Percentiles rank a stretch among this genome's conserved stretches.
Conservation (phyloP, 768 basidiomycete genomes). For the Tylopilus cervinicoccineus region DNA sequence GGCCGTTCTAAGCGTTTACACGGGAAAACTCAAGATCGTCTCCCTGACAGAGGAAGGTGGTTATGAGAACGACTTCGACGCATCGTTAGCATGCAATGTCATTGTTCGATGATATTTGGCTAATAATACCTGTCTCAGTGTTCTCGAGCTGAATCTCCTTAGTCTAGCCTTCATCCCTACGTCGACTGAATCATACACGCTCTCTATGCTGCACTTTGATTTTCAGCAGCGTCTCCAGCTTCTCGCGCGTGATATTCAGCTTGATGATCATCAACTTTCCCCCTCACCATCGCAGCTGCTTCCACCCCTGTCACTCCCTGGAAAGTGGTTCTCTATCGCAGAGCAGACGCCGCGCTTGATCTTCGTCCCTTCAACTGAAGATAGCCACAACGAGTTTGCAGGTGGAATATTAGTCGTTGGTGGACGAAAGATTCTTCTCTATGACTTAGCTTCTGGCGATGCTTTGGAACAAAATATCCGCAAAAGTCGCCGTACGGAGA, state of each 20-base stretch:
- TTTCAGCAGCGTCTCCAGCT: constrained; percentile 60
- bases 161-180: constrained; percentile 56
- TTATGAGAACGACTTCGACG: constrained; percentile 56
- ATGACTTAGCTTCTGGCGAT: constrained; percentile 48
- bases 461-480: constrained; percentile 49
- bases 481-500: constrained; percentile 51
- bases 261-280: constrained; percentile 44
- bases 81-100: constrained; percentile 44
- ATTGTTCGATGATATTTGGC: not conserved
- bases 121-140: constrained; percentile 32
- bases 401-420: constrained; percentile 75
- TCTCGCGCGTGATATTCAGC: constrained; percentile 51
- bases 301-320: constrained; percentile 49
- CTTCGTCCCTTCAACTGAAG: constrained; percentile 26
- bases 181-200: constrained; percentile 38
- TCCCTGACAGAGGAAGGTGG: constrained; percentile 48
- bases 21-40: constrained; percentile 66
- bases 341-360: constrained; percentile 41
- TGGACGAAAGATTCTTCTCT: constrained; percentile 60
- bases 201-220: constrained; percentile 71
- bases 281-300: constrained; percentile 46
- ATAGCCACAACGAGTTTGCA: constrained; percentile 33
- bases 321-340: constrained; percentile 39
- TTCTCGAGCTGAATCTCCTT: constrained; percentile 67
- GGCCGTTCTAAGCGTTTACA: constrained; percentile 63